phyloP scores from a whole-genome alignment of 2,329 filamentous ascomycete genomes.

The Neophaeococcomyces aloes region DNA sequence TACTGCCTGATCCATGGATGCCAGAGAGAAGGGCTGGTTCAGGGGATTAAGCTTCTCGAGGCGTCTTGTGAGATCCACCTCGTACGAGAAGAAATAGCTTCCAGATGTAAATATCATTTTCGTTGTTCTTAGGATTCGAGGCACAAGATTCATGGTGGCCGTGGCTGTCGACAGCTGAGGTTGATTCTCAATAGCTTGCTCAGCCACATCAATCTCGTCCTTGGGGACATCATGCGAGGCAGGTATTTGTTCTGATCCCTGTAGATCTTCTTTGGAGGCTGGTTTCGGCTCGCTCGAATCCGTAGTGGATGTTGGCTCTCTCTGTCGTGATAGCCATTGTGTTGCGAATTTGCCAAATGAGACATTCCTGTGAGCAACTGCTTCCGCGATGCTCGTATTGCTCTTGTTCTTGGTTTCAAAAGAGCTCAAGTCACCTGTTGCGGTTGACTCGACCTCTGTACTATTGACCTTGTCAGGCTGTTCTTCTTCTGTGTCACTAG shows the following conservation, averaged over 20 bases:
- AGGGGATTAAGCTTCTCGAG: constrained; percentile 24
- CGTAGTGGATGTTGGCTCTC: constrained; percentile 42
- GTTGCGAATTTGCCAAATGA: constrained; percentile 82
- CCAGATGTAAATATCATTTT: constrained; percentile 74
- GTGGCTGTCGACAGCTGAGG: background rate
- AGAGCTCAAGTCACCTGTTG: constrained; percentile 22
- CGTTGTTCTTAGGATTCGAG: constrained; percentile 73
- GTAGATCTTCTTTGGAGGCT: background rate
- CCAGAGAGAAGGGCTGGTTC: constrained; percentile 8
- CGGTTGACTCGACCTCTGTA: constrained; percentile 22
- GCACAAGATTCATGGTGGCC: constrained; percentile 52
- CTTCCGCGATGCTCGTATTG: constrained; percentile 60
- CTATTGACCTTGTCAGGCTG: constrained; percentile 19
- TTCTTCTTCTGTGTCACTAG: constrained; percentile 23
- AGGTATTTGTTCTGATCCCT: background rate
- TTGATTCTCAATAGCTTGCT: background rate
- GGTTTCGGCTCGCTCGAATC: constrained; percentile 1
- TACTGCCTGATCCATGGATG: constrained; percentile 14
- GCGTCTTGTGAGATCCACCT: constrained; percentile 75
- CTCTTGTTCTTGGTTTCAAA: constrained; percentile 31
- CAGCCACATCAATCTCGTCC: background rate
- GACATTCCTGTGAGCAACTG: constrained; percentile 74
- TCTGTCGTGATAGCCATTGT: constrained; percentile 79
- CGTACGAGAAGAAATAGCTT: constrained; percentile 94
- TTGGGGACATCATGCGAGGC: background rate